These are phyloP conservation scores for Strobilomyces echinocephalus DNA, from an alignment of 768 basidiomycete species.

Conservation along the genomic window DNA sequence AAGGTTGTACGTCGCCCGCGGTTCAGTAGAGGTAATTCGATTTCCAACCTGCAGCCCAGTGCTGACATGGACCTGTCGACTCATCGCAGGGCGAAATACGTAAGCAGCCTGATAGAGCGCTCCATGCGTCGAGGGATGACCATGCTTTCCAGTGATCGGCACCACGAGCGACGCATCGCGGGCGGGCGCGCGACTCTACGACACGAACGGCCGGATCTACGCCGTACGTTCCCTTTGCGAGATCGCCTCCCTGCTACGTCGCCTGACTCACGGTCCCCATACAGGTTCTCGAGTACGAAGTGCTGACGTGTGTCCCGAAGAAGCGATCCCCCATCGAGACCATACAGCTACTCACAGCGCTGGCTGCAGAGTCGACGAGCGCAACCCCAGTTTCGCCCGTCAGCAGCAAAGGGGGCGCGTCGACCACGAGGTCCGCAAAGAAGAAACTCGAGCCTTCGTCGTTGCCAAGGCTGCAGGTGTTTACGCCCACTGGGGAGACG, in stretches of 20 bases:
- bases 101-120: neutral
- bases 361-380: neutral
- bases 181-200: slow-evolving; percentile 17
- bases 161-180: slow-evolving; percentile 8
- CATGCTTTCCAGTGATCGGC: slow-evolving; percentile 11
- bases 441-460: neutral
- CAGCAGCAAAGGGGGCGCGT: neutral
- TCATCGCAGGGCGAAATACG: slow-evolving; percentile 16
- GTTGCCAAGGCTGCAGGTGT: neutral
- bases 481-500: neutral
- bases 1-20: slow-evolving; percentile 18
- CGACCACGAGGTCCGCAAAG: neutral
- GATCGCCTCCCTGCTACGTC: neutral
- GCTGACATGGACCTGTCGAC: slow-evolving; percentile 1
- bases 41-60: neutral
- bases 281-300: slow-evolving; percentile 22
- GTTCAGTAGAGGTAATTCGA: slow-evolving; percentile 10
- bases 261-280: neutral
- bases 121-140: neutral
- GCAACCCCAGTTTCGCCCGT: neutral
- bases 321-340: slow-evolving; percentile 11
- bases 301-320: slow-evolving; percentile 14
- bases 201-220: slow-evolving; percentile 8
- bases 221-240: slow-evolving; percentile 1
- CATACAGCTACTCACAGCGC: neutral